Base-by-base conservation (phyloP, 2,329 filamentous ascomycete genomes). In the Xylariales sp. region DNA sequence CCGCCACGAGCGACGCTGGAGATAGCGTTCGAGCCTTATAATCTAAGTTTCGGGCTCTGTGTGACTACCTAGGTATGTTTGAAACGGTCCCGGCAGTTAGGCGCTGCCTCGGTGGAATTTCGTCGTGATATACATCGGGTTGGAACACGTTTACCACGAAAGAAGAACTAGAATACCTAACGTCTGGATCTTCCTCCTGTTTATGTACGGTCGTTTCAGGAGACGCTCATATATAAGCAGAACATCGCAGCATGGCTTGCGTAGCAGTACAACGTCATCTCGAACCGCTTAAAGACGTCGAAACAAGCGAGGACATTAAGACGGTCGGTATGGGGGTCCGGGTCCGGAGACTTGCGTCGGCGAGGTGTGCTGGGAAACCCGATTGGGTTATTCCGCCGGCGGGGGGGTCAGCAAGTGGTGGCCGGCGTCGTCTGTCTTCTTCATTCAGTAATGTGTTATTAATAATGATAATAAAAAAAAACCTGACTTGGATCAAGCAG, bases 291-390 rank as follows among this genome's bases (percentile, higher is more conserved):
- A 30, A 43, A 28, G 1, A 10, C 4, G 23, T 39, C 34, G 9
- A 41, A 54, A 39, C n/a, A 39, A 34, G 23, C 16, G 28, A 23
- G 39, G 52, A 28, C 32, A 14, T 16, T 43, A 12, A 54, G 56
- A 68, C 53, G 62, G 62, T 54, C 65, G 56, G 55, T 48, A 58
- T 57, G 48, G 59, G 41, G 41, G 54, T 54, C 68, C 68, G 65
- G 68, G 18, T 36, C 62, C 68, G 65, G 68, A 55, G 57, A 32
- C 49, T 50, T 49, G 45, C 43, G 46, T 59, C 50, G 50, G 53
- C 30, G 34, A 45, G 50, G 52, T 39, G 30, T 46, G 10, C 39
- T 55, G 57, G 68, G 14, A 68, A 56, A 49, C 65, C 54, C 59
- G 62, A 63, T 68, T 63, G 30, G 65, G 57, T 48, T 46, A 45